These are phyloP conservation scores for Antitrichia curtipendula DNA, from an alignment of 225 moss, liverwort and hornwort genomes.

Conservation along the genomic window DNA sequence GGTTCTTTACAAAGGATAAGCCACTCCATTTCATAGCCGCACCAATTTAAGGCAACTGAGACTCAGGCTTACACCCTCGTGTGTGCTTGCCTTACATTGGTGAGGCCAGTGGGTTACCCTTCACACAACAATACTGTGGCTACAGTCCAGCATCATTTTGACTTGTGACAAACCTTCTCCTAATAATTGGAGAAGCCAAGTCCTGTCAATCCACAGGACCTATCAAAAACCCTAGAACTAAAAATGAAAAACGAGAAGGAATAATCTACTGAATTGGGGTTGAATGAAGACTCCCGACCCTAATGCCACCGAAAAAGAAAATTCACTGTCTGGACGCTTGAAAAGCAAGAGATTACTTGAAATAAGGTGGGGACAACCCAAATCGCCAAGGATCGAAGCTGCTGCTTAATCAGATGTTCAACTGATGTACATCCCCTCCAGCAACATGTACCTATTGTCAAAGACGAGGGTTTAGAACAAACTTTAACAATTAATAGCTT, in stretches of 20 bases:
- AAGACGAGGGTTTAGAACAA: not conserved
- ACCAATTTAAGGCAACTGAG: not conserved
- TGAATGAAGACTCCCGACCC: not conserved
- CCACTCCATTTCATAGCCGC: not conserved
- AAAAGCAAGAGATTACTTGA: not conserved
- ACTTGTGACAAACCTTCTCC: conserved; percentile 9
- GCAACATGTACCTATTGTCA: not conserved
- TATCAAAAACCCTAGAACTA: not conserved
- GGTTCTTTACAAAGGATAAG: not conserved
- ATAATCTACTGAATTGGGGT: not conserved
- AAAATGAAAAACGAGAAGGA: not conserved
- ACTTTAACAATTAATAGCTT: not conserved
- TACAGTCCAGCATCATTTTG: conserved; percentile 5
- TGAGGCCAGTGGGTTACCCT: not conserved
- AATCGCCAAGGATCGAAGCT: not conserved
- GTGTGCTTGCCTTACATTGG: not conserved
- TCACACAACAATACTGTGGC: not conserved
- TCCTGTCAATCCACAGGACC: conserved; percentile 23
- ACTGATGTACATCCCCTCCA: not conserved
- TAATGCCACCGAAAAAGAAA: not conserved
- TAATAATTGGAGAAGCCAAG: not conserved
- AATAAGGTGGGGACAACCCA: not conserved
- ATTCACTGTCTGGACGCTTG: not conserved
- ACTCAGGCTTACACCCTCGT: not conserved
- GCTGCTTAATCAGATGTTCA: not conserved